phyloP scores from a whole-genome alignment of 2,329 filamentous ascomycete species.

The Scytalidium sp. region DNA sequence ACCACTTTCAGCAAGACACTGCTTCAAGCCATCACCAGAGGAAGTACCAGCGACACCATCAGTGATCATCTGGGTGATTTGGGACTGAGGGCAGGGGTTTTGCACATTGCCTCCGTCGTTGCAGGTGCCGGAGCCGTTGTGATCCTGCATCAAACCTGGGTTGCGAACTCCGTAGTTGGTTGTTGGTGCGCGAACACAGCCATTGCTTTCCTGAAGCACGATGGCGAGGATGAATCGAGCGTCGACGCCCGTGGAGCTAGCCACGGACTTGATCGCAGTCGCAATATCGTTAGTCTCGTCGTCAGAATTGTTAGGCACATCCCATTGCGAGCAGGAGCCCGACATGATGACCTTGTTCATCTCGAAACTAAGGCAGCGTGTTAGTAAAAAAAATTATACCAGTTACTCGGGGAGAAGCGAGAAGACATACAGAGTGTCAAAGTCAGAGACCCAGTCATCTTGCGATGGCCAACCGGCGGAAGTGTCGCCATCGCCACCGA shows the following conservation, averaged over 20 bases:
- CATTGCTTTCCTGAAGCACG: slow-evolving; percentile 31
- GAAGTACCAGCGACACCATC: slow-evolving; percentile 34
- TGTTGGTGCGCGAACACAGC: slow-evolving; percentile 20
- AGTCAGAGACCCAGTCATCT: not conserved
- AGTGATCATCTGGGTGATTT: slow-evolving; percentile 29
- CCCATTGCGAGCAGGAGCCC: not conserved
- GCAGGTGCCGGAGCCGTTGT: slow-evolving; percentile 11
- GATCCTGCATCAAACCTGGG: slow-evolving; percentile 25
- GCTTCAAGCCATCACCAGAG: slow-evolving; percentile 31
- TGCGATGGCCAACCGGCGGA: not conserved
- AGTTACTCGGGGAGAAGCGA: no score
- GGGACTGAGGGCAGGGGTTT: slow-evolving; percentile 7
- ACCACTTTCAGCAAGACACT: slow-evolving; percentile 27
- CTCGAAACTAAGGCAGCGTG: not conserved
- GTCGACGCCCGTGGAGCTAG: slow-evolving; percentile 18
- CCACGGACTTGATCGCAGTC: slow-evolving; percentile 8
- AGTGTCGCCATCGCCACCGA: not conserved
- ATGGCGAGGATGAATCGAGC: slow-evolving; percentile 29
- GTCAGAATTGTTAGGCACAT: slow-evolving; percentile 4
- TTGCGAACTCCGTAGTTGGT: slow-evolving; percentile 9
- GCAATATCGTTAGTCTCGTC: slow-evolving; percentile 11
- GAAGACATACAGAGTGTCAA: not conserved
- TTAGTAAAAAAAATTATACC: not conserved
- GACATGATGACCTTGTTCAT: not conserved
- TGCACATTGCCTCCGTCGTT: slow-evolving; percentile 7